These are phyloP conservation scores for Taiwanofungus camphoratus DNA, from an alignment of 1,284 basidiomycete genomes.

Conservation along the genomic window DNA sequence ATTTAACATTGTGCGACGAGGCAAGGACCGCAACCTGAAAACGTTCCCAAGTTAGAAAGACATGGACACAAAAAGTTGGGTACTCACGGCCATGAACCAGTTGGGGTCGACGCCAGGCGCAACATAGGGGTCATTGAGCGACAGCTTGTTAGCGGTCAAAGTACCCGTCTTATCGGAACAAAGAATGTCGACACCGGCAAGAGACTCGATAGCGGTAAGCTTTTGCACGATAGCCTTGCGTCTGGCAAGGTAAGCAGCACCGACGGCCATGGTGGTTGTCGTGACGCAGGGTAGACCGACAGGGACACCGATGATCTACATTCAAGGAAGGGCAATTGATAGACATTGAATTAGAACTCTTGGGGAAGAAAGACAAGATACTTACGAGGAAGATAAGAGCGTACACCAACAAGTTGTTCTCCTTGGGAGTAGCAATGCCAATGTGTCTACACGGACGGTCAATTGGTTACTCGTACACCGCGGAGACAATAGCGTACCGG, in stretches of 20 bases:
- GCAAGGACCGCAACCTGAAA: conserved; percentile 6
- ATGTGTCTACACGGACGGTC: background rate
- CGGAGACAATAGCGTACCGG: conserved; percentile 1
- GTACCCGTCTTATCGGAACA: conserved; percentile 56
- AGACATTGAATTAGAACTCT: too few species aligned
- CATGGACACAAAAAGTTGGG: background rate
- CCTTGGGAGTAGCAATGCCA: conserved; percentile 7
- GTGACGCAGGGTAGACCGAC: conserved; percentile 11
- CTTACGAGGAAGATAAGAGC: conserved; percentile 10
- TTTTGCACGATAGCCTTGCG: conserved; percentile 57
- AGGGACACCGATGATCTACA: conserved; percentile 10
- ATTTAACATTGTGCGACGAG: conserved; percentile 10
- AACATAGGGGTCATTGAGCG: conserved; percentile 10
- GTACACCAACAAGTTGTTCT: conserved; percentile 11
- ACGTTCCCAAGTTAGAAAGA: background rate
- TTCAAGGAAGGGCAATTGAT: too few species aligned
- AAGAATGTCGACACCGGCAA: conserved; percentile 52
- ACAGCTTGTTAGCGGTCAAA: conserved; percentile 50
- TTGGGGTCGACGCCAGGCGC: conserved; percentile 9
- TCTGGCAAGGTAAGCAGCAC: conserved; percentile 31
- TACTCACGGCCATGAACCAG: conserved; percentile 10
- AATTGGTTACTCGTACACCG: background rate
- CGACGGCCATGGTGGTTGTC: conserved; percentile 11
- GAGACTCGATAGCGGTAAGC: conserved; percentile 51
- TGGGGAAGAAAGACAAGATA: background rate